Conservation (phyloP, 1,139 yeast species). For the Blastobotrys serpentis region DNA sequence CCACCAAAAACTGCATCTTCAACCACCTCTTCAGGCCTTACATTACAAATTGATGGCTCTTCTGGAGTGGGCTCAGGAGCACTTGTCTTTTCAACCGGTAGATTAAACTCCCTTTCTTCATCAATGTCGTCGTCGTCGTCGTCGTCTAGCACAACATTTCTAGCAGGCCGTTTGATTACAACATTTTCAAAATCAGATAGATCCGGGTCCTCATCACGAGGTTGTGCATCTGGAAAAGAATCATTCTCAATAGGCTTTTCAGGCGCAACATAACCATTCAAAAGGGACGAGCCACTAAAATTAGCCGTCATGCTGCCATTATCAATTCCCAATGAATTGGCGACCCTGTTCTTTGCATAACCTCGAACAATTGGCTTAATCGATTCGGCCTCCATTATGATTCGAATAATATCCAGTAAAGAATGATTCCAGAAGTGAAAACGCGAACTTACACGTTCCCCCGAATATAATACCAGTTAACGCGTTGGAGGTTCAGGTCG, state of each 20-base stretch:
- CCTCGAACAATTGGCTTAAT: slow-evolving; percentile 7
- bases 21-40: slow-evolving; percentile 1
- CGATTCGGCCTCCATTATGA: slow-evolving; percentile 2
- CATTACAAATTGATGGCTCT: neutral
- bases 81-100: neutral
- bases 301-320: neutral
- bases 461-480: no score
- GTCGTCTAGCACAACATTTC: slow-evolving; percentile 2
- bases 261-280: neutral
- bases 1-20: neutral
- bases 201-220: neutral
- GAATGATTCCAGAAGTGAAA: no score
- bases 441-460: no score
- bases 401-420: no score
- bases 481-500: no score
- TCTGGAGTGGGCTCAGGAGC: no score
- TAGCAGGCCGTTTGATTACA: neutral
- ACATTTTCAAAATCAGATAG: neutral
- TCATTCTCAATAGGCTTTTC: no score
- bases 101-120: slow-evolving; percentile 1
- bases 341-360: slow-evolving; percentile 10
- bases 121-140: slow-evolving; percentile 10
- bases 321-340: slow-evolving; percentile 1
- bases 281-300: neutral
- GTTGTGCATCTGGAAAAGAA: neutral